Evolutionary conservation across 108 stramenopile species (phyloP).

Genomic region (Cyclotella sp.): DNA sequence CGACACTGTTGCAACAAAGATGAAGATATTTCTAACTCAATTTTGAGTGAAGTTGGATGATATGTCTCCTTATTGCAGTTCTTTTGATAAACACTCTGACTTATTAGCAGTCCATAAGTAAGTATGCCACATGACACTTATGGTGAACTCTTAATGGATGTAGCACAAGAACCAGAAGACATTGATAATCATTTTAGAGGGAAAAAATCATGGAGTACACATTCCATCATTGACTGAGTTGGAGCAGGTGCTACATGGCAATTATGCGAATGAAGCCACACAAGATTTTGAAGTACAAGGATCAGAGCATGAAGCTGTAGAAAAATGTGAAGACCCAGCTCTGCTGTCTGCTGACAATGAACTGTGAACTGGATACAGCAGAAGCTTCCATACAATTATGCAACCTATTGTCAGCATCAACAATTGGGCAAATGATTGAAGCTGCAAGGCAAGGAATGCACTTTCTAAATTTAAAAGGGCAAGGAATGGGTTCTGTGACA

Average conservation of each 20-base stretch:
- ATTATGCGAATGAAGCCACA: background rate
- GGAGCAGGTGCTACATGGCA: background rate
- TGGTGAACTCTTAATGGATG: background rate
- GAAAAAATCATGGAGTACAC: background rate
- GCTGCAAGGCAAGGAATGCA: background rate
- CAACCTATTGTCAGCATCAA: too few species aligned
- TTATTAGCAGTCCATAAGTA: background rate
- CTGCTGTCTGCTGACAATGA: too few species aligned
- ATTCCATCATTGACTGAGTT: background rate
- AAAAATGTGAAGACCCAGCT: too few species aligned
- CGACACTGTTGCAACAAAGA: background rate
- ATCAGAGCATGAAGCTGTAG: too few species aligned
- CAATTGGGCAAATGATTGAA: background rate
- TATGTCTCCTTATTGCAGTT: background rate
- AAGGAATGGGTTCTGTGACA: background rate
- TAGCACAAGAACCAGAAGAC: background rate
- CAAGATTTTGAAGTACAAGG: too few species aligned
- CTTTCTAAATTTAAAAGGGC: background rate
- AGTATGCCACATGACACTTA: background rate
- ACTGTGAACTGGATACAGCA: too few species aligned
- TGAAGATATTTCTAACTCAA: background rate
- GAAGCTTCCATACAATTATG: too few species aligned
- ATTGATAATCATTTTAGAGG: background rate
- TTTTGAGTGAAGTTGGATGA: conserved; percentile 6
- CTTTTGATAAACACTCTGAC: background rate